phyloP scores from a whole-genome alignment of 768 basidiomycete species.

The Paxillus rubicundulus region DNA sequence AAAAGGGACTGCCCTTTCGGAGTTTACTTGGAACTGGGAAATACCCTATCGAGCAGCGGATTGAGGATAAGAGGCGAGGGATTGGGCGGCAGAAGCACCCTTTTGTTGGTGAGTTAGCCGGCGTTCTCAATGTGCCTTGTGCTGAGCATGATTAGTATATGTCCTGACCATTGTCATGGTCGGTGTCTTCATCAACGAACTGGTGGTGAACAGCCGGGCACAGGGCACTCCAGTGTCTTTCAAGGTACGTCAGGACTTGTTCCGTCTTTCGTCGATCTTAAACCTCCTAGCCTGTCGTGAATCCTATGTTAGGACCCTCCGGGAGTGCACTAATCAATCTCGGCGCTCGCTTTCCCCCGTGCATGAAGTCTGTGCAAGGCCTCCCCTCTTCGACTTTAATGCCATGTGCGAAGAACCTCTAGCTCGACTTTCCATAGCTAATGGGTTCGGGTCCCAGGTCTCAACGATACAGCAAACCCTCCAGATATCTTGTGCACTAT shows the following conservation, averaged over 20 bases:
- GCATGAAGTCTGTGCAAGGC: conserved; percentile 72
- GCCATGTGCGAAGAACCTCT: conserved; percentile 47
- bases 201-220: conserved; percentile 67
- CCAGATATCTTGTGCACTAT: conserved; percentile 67
- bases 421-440: conserved; percentile 5
- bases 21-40: conserved; percentile 45
- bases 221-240: conserved; percentile 87
- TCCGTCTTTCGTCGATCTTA: conserved; percentile 2
- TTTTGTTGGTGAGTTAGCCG: conserved; percentile 57
- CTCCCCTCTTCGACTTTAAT: conserved; percentile 54
- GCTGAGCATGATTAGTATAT: conserved; percentile 48
- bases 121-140: neutral
- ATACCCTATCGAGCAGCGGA: conserved; percentile 73
- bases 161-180: conserved; percentile 63
- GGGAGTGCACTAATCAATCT: conserved; percentile 78
- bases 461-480: conserved; percentile 85
- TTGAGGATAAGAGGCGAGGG: conserved; percentile 85
- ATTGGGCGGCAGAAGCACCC: conserved; percentile 81
- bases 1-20: conserved; percentile 41
- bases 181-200: conserved; percentile 78
- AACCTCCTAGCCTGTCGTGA: conserved; percentile 63
- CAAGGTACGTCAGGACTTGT: conserved; percentile 49
- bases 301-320: conserved; percentile 90
- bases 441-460: conserved; percentile 41
- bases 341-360: conserved; percentile 91